A percentile compares a stretch with the other conserved stretches of the same genome.
These are phyloP conservation scores for Lactuca sativa DNA, from an alignment of 129 eudicot genomes.

Conservation along the genomic window DNA sequence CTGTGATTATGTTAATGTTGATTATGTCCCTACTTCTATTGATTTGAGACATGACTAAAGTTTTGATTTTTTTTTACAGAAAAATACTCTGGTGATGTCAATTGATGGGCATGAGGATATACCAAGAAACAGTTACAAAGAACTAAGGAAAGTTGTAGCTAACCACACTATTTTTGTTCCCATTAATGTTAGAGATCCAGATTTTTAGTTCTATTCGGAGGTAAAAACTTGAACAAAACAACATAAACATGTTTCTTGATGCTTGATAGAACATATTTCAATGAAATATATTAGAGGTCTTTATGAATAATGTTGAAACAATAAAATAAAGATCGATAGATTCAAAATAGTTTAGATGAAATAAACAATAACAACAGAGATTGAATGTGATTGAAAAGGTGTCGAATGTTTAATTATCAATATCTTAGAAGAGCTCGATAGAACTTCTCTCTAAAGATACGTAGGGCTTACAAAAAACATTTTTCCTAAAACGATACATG, in stretches of 20 bases:
- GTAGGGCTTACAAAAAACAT: no score
- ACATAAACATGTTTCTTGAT: neutral
- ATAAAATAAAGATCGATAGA: no score
- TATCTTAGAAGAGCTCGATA: no score
- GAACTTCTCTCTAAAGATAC: no score
- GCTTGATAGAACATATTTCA: neutral
- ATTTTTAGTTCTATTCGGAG: constrained; percentile 90
- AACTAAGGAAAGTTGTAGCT: constrained; percentile 78
- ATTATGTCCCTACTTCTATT: constrained; percentile 50
- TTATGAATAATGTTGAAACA: no score
- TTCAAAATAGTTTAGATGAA: no score
- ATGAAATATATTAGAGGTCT: neutral
- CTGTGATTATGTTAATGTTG: constrained; percentile 52
- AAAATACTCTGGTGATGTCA: constrained; percentile 57
- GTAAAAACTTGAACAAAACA: constrained; percentile 30
- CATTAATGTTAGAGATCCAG: constrained; percentile 71
- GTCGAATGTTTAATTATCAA: no score
- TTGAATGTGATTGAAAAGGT: no score
- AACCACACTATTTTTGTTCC: constrained; percentile 79
- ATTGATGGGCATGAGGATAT: constrained; percentile 88
- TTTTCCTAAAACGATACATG: no score
- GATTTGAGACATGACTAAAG: constrained; percentile 64
- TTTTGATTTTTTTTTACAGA: constrained; percentile 36
- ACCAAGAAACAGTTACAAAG: constrained; percentile 65
- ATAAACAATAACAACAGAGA: no score